A percentile compares a stretch with the other conserved stretches of the same genome.
Evolutionary conservation across 257 asterid species (phyloP).

Genomic region (Phtheirospermum japonicum): DNA sequence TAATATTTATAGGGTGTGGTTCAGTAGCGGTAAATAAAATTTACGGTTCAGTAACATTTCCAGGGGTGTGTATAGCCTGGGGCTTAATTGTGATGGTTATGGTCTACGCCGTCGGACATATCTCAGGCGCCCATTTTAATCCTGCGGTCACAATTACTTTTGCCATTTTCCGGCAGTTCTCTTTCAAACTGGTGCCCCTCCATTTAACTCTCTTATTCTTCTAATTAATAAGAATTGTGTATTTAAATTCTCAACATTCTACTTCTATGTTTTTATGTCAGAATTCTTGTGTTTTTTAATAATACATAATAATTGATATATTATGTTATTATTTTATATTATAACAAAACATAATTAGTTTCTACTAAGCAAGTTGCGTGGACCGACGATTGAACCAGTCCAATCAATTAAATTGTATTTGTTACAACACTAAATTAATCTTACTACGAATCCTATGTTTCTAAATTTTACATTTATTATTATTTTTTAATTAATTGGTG

Average conservation of each 20-base stretch:
- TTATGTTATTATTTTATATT: no score
- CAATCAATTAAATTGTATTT: no score
- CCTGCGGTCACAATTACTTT: constrained; percentile 72
- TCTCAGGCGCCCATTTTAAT: constrained; percentile 71
- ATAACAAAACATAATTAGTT: no score
- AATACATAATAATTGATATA: no score
- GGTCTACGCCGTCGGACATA: constrained; percentile 66
- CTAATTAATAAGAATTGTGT: not conserved
- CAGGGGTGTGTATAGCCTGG: constrained; percentile 52
- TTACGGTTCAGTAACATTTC: constrained; percentile 52
- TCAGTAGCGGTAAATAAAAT: constrained; percentile 57
- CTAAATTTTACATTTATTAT: not conserved
- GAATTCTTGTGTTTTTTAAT: no score
- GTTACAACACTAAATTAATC: no score
- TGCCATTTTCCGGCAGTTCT: constrained; percentile 56
- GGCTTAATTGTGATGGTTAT: constrained; percentile 60
- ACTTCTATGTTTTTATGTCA: no score
- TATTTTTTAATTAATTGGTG: not conserved
- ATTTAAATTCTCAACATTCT: no score
- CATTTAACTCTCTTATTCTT: not conserved
- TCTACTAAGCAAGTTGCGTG: no score
- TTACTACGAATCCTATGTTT: no score
- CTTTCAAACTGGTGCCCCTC: constrained; percentile 39
- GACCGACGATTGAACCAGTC: no score
- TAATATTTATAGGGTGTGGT: constrained; percentile 64